Evolutionary conservation across 306 rosid genomes (phyloP).

Genomic region (Albizia julibrissin): DNA sequence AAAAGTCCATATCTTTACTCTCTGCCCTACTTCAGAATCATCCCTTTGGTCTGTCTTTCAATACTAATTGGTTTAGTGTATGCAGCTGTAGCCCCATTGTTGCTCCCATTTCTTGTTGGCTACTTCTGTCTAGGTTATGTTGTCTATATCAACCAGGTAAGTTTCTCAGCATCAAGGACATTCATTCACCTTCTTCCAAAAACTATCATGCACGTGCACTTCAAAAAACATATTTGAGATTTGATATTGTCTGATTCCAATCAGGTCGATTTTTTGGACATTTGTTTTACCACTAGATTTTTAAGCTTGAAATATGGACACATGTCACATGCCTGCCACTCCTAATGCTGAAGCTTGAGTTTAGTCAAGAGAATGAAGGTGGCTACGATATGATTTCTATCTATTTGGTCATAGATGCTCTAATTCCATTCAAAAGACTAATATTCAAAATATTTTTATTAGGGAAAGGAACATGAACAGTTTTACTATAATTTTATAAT

Average conservation of each 20-base stretch:
- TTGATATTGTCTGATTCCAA: not conserved
- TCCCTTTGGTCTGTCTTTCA: constrained; percentile 73
- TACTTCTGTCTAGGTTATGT: constrained; percentile 91
- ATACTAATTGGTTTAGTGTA: constrained; percentile 82
- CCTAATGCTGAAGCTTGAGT: not conserved
- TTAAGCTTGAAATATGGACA: not conserved
- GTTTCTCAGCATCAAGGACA: not conserved
- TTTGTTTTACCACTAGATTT: too few relatives aligned
- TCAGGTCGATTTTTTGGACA: not conserved
- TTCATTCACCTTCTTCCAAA: not conserved
- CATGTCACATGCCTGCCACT: not conserved
- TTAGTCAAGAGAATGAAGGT: not conserved
- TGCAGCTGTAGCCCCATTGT: constrained; percentile 76
- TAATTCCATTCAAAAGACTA: not conserved
- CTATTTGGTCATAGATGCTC: too few relatives aligned
- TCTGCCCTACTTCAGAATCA: constrained; percentile 70
- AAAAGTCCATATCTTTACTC: constrained; percentile 71
- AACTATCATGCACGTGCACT: not conserved
- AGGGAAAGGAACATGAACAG: not conserved
- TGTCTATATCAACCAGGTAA: constrained; percentile 64
- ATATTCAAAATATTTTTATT: too few relatives aligned
- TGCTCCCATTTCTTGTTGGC: constrained; percentile 83
- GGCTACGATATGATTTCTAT: not conserved
- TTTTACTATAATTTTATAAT: not conserved
- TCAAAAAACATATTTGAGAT: not conserved